These are phyloP conservation scores for Pestalotiopsis sp. DNA, from an alignment of 2,329 filamentous ascomycete genomes.

Conservation along the genomic window DNA sequence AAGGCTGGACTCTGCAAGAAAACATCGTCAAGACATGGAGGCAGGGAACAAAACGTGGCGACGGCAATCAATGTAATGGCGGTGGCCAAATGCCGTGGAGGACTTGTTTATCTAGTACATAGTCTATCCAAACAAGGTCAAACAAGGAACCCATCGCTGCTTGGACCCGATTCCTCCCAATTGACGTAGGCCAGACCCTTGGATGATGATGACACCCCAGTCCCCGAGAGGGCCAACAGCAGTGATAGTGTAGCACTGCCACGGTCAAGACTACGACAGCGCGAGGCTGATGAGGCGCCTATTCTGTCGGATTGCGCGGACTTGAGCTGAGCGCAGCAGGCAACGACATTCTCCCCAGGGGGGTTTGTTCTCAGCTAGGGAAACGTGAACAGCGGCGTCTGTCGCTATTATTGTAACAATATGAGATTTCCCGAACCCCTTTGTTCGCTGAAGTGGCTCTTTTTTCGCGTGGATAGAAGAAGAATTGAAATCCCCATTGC, in stretches of 20 bases:
- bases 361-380: not conserved
- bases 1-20: not conserved
- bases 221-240: not conserved
- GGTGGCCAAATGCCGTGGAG: not conserved
- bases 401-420: not conserved
- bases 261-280: not conserved
- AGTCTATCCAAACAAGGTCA: not conserved
- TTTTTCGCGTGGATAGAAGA: not conserved
- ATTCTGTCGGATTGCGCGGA: not conserved
- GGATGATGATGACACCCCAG: not conserved
- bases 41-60: not conserved
- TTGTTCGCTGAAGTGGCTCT: not conserved
- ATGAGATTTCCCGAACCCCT: not conserved
- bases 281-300: constrained; percentile 5
- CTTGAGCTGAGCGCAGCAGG: not conserved
- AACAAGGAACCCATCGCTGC: not conserved
- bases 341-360: not conserved
- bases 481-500: not conserved
- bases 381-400: not conserved
- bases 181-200: not conserved
- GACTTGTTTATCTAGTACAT: not conserved
- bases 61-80: not conserved
- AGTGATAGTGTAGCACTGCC: not conserved
- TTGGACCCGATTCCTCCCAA: not conserved
- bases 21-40: not conserved